Conservation (phyloP, 202 grass and related monocot genomes). For the Setaria viridis region DNA sequence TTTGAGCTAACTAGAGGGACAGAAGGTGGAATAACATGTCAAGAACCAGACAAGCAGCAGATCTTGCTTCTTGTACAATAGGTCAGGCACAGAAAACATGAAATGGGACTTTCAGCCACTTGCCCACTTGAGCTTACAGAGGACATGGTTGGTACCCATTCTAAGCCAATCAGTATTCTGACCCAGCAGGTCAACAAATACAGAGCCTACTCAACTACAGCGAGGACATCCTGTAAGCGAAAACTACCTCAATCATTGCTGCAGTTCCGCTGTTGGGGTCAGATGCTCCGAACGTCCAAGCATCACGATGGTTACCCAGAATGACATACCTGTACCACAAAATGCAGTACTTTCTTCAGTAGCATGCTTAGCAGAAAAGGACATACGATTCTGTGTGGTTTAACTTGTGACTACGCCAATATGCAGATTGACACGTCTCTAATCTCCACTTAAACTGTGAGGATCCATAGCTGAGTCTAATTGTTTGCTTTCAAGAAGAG, state of each 20-base stretch:
- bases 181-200: neutral
- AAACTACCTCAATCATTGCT: constrained; percentile 71
- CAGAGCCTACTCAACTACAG: neutral
- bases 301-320: constrained; percentile 81
- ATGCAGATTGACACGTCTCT: neutral
- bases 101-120: neutral
- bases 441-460: neutral
- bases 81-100: neutral
- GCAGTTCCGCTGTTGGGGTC: constrained; percentile 79
- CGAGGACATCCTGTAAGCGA: neutral
- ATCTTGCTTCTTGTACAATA: constrained; percentile 4
- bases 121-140: neutral
- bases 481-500: constrained; percentile 9
- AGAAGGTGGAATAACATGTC: neutral
- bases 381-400: neutral
- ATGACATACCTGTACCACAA: constrained; percentile 61
- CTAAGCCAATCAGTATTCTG: neutral
- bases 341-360: neutral
- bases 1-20: constrained; percentile 59
- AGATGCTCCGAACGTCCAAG: constrained; percentile 73
- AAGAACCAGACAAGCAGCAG: neutral
- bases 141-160: neutral
- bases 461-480: neutral
- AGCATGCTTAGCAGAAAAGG: neutral
- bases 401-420: neutral